phyloP scores from a whole-genome alignment of 371 early-diverging fungal species.

The Cokeromyces recurvatus region DNA sequence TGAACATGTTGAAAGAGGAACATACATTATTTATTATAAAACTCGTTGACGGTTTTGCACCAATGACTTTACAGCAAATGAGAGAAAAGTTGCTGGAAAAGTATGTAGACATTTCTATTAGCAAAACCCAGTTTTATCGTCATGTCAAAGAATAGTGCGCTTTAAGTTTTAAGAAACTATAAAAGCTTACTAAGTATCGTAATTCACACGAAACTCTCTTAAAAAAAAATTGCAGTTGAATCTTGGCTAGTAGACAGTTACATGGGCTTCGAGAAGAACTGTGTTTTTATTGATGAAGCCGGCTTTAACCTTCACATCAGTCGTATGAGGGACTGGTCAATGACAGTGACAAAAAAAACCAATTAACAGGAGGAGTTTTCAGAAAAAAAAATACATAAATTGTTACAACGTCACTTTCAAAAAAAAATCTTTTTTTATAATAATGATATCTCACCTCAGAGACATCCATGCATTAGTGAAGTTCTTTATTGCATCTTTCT shows the following conservation, averaged over 20 bases:
- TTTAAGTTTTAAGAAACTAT: neutral
- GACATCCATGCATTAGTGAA: no score
- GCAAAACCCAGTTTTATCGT: neutral
- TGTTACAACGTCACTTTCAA: no score
- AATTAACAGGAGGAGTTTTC: no score
- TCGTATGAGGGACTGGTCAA: slow-evolving; percentile 7
- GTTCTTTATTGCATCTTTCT: no score
- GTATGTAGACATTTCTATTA: neutral
- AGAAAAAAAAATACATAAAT: no score
- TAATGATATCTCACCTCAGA: no score
- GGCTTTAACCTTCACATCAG: slow-evolving; percentile 6
- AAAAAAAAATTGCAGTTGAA: neutral
- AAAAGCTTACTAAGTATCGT: neutral
- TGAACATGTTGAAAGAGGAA: slow-evolving; percentile 3
- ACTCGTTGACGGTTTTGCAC: neutral
- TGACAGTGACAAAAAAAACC: no score
- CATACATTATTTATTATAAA: neutral
- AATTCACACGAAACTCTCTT: neutral
- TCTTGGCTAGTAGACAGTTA: neutral
- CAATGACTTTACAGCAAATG: neutral
- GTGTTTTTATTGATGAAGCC: slow-evolving; percentile 10
- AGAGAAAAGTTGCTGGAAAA: neutral
- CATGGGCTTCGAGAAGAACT: slow-evolving; percentile 1
- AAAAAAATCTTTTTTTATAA: no score
- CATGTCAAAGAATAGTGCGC: neutral